Conservation (phyloP, 371 early-diverging fungal genomes). For the Actinomucor elegans region DNA sequence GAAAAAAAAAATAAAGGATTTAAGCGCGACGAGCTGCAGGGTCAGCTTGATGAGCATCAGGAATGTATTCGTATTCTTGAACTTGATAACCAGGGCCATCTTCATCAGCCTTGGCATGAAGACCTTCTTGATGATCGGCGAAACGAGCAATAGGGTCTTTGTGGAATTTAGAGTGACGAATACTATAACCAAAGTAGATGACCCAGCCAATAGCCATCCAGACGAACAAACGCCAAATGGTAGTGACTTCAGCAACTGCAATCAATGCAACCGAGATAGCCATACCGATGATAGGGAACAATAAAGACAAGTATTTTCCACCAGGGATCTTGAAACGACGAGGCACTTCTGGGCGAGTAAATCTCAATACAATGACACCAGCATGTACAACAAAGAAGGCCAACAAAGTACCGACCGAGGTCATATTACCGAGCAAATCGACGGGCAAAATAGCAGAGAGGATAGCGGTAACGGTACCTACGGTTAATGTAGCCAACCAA, state of each 20-base stretch:
- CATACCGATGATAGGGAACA: constrained; percentile 67
- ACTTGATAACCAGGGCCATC: constrained; percentile 20
- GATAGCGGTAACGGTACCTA: constrained; percentile 70
- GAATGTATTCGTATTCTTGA: constrained; percentile 19
- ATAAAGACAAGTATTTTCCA: constrained; percentile 41
- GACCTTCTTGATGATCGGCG: constrained; percentile 13
- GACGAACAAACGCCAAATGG: constrained; percentile 56
- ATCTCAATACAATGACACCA: constrained; percentile 76
- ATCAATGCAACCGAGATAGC: constrained; percentile 60
- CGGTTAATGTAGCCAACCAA: constrained; percentile 65
- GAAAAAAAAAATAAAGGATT: neutral
- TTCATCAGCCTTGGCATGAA: constrained; percentile 1
- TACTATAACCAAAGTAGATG: constrained; percentile 69
- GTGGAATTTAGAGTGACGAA: constrained; percentile 56
- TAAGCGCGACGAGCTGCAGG: constrained; percentile 7
- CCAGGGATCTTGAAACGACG: constrained; percentile 83
- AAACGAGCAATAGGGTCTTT: constrained; percentile 40
- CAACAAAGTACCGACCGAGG: constrained; percentile 83
- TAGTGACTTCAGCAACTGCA: constrained; percentile 59
- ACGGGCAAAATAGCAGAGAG: constrained; percentile 79
- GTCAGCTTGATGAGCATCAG: constrained; percentile 11
- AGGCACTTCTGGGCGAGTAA: constrained; percentile 69
- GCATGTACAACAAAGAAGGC: constrained; percentile 84
- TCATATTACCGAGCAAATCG: constrained; percentile 81
- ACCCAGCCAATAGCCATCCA: constrained; percentile 77